A percentile compares a stretch with the other conserved stretches of the same genome.
Evolutionary conservation across 495 filamentous ascomycete species (phyloP).

Genomic region (Hypoxylon crocopeplum): DNA sequence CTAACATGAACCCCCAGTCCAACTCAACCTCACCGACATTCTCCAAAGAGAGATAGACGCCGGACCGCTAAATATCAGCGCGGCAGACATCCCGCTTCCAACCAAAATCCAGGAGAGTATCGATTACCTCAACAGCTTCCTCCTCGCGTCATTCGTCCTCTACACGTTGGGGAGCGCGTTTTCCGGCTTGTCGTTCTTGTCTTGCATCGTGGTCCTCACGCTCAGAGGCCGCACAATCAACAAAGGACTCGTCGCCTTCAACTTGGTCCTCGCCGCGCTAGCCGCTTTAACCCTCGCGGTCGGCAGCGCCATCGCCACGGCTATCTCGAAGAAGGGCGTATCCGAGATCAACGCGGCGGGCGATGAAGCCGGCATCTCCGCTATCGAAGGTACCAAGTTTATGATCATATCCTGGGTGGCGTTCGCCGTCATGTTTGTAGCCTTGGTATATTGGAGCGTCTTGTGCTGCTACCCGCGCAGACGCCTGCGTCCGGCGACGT

Average conservation of each 20-base stretch:
- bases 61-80: conserved; percentile 55
- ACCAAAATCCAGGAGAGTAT: conserved; percentile 66
- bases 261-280: conserved; percentile 47
- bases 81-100: conserved; percentile 67
- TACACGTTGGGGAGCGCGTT: conserved; percentile 69
- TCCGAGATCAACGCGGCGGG: conserved; percentile 43
- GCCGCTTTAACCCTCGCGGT: conserved; percentile 34
- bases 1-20: conserved; percentile 35
- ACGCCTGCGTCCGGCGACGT: conserved; percentile 53
- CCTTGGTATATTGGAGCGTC: conserved; percentile 62
- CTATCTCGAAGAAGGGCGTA: conserved; percentile 40
- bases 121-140: conserved; percentile 53
- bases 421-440: conserved; percentile 64
- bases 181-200: conserved; percentile 62
- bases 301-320: conserved; percentile 42
- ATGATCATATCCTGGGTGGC: conserved; percentile 67
- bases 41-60: conserved; percentile 60
- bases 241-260: conserved; percentile 49
- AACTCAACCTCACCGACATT: conserved; percentile 66
- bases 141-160: conserved; percentile 66
- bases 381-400: conserved; percentile 41
- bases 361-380: conserved; percentile 41
- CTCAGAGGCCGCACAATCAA: conserved; percentile 39
- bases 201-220: conserved; percentile 51
- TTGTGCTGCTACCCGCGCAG: conserved; percentile 59